Conservation (phyloP, 129 eudicot species). For the Pulicaria dysenterica region DNA sequence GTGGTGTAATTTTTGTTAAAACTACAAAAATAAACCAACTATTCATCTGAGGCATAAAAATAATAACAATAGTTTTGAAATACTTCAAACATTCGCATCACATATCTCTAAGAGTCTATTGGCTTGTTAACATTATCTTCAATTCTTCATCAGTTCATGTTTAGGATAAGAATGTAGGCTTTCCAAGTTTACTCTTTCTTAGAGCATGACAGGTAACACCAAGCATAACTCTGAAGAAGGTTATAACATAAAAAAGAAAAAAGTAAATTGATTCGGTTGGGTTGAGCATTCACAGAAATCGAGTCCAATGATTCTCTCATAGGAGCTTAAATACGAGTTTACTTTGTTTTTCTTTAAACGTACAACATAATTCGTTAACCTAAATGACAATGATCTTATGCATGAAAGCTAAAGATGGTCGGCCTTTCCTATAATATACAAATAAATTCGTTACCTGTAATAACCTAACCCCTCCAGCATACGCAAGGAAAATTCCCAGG, state of each 20-base stretch:
- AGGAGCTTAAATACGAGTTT: neutral
- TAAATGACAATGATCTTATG: neutral
- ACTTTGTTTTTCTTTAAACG: neutral
- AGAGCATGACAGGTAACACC: no score
- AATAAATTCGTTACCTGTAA: conserved; percentile 53
- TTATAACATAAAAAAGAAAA: neutral
- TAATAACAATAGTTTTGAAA: neutral
- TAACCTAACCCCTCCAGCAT: conserved; percentile 75
- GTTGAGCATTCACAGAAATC: no score
- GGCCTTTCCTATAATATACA: neutral
- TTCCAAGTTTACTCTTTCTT: no score
- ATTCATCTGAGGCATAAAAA: conserved; percentile 8
- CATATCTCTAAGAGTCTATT: neutral
- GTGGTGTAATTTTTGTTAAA: neutral
- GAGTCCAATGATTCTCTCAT: neutral
- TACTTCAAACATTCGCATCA: conserved; percentile 6
- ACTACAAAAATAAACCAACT: neutral
- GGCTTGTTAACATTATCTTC: no score
- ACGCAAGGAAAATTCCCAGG: conserved; percentile 65
- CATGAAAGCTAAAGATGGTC: conserved; percentile 3
- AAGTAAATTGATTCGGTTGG: no score
- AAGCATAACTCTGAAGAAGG: neutral
- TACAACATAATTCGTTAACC: conserved; percentile 3
- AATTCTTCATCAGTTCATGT: no score
- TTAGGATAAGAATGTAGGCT: no score